Evolutionary conservation across 2,329 filamentous ascomycete genomes (phyloP).

Genomic region (Tetracladium maxilliforme): DNA sequence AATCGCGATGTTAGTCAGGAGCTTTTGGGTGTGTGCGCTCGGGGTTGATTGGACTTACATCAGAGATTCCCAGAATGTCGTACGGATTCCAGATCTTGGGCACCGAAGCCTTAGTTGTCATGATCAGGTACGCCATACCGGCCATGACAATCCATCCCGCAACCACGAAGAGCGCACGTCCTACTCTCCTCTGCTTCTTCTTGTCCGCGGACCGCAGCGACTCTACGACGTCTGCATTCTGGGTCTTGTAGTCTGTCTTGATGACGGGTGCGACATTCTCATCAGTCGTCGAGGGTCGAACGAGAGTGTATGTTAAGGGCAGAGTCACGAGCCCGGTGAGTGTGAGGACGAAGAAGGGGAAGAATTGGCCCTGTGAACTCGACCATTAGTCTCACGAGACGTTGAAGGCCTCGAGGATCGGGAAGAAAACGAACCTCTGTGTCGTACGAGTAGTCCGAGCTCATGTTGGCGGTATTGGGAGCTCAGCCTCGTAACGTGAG

Average conservation of each 20-base stretch:
- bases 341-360: slow-evolving; percentile 96
- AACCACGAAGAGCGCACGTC: slow-evolving; percentile 66
- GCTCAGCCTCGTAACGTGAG: too few species aligned
- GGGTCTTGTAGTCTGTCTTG: slow-evolving; percentile 64
- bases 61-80: slow-evolving; percentile 76
- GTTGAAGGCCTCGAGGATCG: too few species aligned
- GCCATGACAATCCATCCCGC: slow-evolving; percentile 72
- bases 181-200: slow-evolving; percentile 78
- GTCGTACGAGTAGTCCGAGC: too few species aligned
- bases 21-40: not conserved
- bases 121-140: slow-evolving; percentile 84
- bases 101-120: slow-evolving; percentile 55
- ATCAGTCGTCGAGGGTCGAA: slow-evolving; percentile 63
- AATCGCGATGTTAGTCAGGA: slow-evolving; percentile 9
- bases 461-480: too few species aligned
- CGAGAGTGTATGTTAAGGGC: slow-evolving; percentile 76
- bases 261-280: slow-evolving; percentile 73
- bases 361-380: slow-evolving; percentile 67
- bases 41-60: slow-evolving; percentile 35
- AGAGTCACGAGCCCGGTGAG: slow-evolving; percentile 76
- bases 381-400: too few species aligned
- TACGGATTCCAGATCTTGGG: slow-evolving; percentile 93
- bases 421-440: too few species aligned
- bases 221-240: slow-evolving; percentile 73
- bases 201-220: too few species aligned